phyloP scores from a whole-genome alignment of 192 early-diverging fungal species.

The Coemansia sp. region DNA sequence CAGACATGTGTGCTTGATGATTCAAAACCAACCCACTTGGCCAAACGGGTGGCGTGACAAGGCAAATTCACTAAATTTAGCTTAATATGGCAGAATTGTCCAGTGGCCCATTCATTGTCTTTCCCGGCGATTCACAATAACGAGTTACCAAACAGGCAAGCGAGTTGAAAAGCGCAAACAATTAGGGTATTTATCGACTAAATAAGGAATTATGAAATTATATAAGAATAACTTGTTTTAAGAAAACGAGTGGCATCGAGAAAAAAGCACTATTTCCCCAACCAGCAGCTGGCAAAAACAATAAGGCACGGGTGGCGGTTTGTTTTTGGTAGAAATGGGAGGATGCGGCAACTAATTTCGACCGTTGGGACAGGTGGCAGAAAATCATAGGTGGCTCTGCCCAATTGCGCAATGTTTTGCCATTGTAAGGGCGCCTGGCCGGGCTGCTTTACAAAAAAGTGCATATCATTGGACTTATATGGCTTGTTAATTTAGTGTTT shows the following conservation, averaged over 20 bases:
- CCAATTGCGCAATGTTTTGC: slow-evolving; percentile 68
- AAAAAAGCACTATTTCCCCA: too few relatives aligned
- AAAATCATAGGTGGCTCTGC: background rate
- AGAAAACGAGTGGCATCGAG: too few relatives aligned
- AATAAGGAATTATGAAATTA: slow-evolving; percentile 6
- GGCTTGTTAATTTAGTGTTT: background rate
- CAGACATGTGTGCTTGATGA: too few relatives aligned
- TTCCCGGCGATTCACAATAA: slow-evolving; percentile 1
- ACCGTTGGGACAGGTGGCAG: background rate
- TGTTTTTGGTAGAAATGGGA: too few relatives aligned
- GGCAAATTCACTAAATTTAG: too few relatives aligned
- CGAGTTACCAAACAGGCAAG: background rate
- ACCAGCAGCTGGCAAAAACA: too few relatives aligned
- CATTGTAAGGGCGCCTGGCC: slow-evolving; percentile 70
- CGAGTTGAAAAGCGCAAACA: background rate
- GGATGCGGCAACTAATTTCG: background rate
- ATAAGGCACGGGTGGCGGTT: too few relatives aligned
- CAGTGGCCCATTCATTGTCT: background rate
- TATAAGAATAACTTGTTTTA: background rate
- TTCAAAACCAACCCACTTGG: too few relatives aligned
- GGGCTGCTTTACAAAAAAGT: slow-evolving; percentile 51
- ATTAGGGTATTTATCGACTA: background rate
- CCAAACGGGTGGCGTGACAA: too few relatives aligned
- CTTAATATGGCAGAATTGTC: too few relatives aligned
- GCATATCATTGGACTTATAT: too few relatives aligned